Evolutionary conservation across 192 early-diverging fungal genomes (phyloP).

Genomic region (Mortierella claussenii): DNA sequence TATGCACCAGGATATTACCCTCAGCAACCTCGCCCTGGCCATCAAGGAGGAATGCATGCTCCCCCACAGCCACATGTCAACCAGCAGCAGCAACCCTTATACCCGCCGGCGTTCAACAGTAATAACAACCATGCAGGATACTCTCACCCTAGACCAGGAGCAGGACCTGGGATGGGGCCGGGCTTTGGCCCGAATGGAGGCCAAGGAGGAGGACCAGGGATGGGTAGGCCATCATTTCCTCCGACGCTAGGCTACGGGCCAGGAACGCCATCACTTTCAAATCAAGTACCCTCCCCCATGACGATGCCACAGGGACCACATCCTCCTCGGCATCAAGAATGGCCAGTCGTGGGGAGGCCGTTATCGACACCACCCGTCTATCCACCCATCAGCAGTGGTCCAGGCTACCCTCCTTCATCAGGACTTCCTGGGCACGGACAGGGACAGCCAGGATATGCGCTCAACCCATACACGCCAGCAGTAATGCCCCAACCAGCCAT

Average conservation of each 20-base stretch:
- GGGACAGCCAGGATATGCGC: slow-evolving; percentile 3
- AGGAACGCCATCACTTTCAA: slow-evolving; percentile 10
- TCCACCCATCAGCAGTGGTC: slow-evolving; percentile 10
- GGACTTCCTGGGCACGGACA: slow-evolving; percentile 10
- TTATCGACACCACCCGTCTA: background rate
- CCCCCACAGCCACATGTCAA: slow-evolving; percentile 25
- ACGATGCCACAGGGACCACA: slow-evolving; percentile 19
- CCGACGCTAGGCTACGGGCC: slow-evolving; percentile 24
- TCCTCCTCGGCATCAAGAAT: slow-evolving; percentile 40
- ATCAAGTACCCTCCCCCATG: slow-evolving; percentile 21
- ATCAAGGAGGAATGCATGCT: slow-evolving; percentile 23
- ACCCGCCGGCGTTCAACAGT: slow-evolving; percentile 22
- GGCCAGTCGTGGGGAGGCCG: slow-evolving; percentile 32
- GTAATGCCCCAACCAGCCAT: background rate
- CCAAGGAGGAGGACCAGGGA: slow-evolving; percentile 9
- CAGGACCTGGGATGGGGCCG: slow-evolving; percentile 9
- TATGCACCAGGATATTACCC: slow-evolving; percentile 10
- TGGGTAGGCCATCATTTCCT: slow-evolving; percentile 9
- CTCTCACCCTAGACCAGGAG: slow-evolving; percentile 12
- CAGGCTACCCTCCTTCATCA: slow-evolving; percentile 3
- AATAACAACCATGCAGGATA: slow-evolving; percentile 11
- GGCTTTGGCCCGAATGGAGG: background rate
- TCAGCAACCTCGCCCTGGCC: slow-evolving; percentile 11
- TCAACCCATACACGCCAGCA: slow-evolving; percentile 13
- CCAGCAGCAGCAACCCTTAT: background rate